These are phyloP conservation scores for Raffaelea albimanens DNA, from an alignment of 2,329 filamentous ascomycete species.

Conservation along the genomic window DNA sequence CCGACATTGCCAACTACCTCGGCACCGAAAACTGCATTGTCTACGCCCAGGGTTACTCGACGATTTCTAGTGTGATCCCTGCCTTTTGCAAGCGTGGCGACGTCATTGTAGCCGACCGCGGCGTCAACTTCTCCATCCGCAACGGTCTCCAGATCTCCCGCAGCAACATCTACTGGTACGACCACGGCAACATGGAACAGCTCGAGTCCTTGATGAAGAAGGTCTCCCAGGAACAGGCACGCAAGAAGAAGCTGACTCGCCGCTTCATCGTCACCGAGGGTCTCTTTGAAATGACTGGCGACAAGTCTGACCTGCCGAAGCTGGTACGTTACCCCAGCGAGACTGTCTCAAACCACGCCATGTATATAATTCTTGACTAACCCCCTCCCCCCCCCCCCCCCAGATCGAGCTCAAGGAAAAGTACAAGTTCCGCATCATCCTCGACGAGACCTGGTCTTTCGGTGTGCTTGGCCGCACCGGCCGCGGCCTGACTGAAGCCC, in stretches of 20 bases:
- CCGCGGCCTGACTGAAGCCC: constrained; percentile 85
- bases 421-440: constrained; percentile 96
- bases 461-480: constrained; percentile 88
- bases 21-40: constrained; percentile 86
- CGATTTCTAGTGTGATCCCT: constrained; percentile 93
- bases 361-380: background rate
- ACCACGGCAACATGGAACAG: constrained; percentile 94
- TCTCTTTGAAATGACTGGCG: constrained; percentile 83
- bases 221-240: constrained; percentile 77
- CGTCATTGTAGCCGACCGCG: constrained; percentile 90
- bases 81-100: constrained; percentile 96
- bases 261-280: constrained; percentile 95
- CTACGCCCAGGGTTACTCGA: constrained; percentile 93
- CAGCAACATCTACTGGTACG: constrained; percentile 86
- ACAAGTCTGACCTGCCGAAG: constrained; percentile 74
- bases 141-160: constrained; percentile 90
- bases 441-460: constrained; percentile 97
- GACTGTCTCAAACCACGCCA: background rate
- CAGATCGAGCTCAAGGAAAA: constrained; percentile 85
- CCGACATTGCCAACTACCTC: constrained; percentile 82
- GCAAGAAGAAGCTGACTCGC: constrained; percentile 77
- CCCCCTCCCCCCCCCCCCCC: too few relatives aligned
- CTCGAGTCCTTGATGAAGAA: constrained; percentile 76
- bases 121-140: constrained; percentile 86
- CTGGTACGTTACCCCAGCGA: constrained; percentile 57